Percentiles rank a stretch among this genome's conserved stretches.
Conservation (phyloP, 2,329 filamentous ascomycete genomes). For the Aspergillus fumigatus region DNA sequence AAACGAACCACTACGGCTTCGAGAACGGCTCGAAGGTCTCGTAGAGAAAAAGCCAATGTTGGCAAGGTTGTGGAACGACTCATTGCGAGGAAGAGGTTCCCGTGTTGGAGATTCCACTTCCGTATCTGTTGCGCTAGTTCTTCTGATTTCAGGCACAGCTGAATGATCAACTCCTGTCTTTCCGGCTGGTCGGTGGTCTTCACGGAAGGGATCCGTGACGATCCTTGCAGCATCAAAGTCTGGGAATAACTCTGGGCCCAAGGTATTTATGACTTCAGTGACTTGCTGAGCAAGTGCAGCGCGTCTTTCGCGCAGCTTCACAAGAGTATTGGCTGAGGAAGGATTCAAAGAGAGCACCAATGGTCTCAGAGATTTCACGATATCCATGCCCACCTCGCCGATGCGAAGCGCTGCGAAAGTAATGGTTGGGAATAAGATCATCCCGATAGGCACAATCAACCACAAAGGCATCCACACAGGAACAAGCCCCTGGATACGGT, state of each 20-base stretch:
- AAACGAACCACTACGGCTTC: constrained; percentile 66
- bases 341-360: constrained; percentile 82
- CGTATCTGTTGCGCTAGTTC: constrained; percentile 18
- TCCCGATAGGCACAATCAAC: constrained; percentile 67
- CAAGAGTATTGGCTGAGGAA: constrained; percentile 75
- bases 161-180: constrained; percentile 13
- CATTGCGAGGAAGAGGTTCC: constrained; percentile 71
- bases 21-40: constrained; percentile 73
- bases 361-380: constrained; percentile 87
- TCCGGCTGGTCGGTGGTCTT: constrained; percentile 15
- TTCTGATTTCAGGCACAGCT: constrained; percentile 20
- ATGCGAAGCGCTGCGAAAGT: constrained; percentile 92
- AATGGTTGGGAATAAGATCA: constrained; percentile 77
- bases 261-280: constrained; percentile 86
- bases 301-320: constrained; percentile 68
- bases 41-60: constrained; percentile 87
- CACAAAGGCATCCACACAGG: constrained; percentile 77
- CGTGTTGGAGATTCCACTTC: constrained; percentile 22
- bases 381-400: constrained; percentile 98
- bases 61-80: constrained; percentile 88
- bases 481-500: constrained; percentile 76
- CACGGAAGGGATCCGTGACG: constrained; percentile 50
- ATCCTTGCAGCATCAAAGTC: constrained; percentile 81
- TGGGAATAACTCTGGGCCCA: constrained; percentile 94
- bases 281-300: constrained; percentile 74